These are phyloP conservation scores for Dillenia suffruticosa DNA, from an alignment of 164 flowering plant genomes.

Conservation along the genomic window DNA sequence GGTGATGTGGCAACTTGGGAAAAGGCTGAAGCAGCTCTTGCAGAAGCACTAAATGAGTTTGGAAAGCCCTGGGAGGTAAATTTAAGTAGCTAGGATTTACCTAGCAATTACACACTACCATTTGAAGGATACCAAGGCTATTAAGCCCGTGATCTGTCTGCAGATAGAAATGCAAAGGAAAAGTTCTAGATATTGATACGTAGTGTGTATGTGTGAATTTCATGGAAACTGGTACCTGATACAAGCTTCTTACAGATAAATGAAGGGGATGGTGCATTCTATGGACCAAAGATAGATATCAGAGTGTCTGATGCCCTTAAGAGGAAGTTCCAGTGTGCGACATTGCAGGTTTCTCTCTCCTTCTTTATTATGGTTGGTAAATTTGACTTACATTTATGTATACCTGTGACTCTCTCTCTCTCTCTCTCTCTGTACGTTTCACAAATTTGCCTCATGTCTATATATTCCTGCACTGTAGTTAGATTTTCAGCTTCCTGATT, in stretches of 20 bases:
- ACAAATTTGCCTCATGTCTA: too few relatives aligned
- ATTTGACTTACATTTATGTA: conserved; percentile 64
- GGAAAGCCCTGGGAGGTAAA: conserved; percentile 92
- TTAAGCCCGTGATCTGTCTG: too few relatives aligned
- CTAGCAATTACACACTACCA: too few relatives aligned
- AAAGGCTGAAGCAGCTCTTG: conserved; percentile 80
- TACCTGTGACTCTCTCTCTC: conserved; percentile 89
- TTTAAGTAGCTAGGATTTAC: not conserved
- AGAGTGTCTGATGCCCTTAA: conserved; percentile 92
- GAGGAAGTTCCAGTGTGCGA: conserved; percentile 97
- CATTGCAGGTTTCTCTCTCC: conserved; percentile 62
- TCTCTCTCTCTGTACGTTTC: conserved; percentile 24
- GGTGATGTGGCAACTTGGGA: conserved; percentile 90
- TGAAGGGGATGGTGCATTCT: conserved; percentile 99
- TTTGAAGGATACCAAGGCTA: too few relatives aligned
- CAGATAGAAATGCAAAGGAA: too few relatives aligned
- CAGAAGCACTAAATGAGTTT: conserved; percentile 83
- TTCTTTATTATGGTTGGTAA: too few relatives aligned
- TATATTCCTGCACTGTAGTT: conserved; percentile 44
- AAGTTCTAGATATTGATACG: too few relatives aligned
- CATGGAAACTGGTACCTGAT: too few relatives aligned
- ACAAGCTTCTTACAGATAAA: conserved; percentile 45
- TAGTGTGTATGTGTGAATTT: too few relatives aligned
- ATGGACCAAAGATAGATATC: conserved; percentile 98
- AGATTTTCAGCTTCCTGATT: conserved; percentile 91